Conservation (phyloP, 805 yeast species). For the Lachancea quebecensis region DNA sequence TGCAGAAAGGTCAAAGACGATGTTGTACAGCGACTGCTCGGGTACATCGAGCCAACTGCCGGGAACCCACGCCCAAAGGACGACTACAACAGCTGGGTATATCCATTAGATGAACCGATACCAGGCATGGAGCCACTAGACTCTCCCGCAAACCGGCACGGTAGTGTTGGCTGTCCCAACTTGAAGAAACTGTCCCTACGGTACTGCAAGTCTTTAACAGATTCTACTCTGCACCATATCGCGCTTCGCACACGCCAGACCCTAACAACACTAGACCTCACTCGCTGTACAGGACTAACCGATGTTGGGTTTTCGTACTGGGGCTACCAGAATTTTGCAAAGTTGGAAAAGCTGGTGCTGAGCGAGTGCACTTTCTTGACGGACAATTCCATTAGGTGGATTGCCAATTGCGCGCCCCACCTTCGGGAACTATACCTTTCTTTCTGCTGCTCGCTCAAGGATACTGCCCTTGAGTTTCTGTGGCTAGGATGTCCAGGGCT, state of each 20-base stretch:
- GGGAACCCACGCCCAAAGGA: not conserved
- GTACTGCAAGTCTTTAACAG: conserved; percentile 74
- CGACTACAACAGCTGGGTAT: conserved; percentile 1
- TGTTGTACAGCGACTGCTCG: conserved; percentile 62
- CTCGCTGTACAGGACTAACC: conserved; percentile 73
- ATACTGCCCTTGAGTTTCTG: conserved; percentile 58
- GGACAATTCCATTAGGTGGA: conserved; percentile 53
- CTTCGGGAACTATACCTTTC: conserved; percentile 54
- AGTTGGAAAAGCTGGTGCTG: conserved; percentile 45
- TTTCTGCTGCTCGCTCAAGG: conserved; percentile 71
- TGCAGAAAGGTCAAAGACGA: conserved; percentile 69
- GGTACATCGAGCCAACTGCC: conserved; percentile 24
- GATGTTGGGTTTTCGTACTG: conserved; percentile 67
- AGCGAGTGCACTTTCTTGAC: conserved; percentile 71
- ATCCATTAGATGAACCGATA: conserved; percentile 19
- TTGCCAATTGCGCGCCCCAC: conserved; percentile 55
- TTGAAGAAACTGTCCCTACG: conserved; percentile 50
- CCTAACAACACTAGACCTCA: conserved; percentile 51
- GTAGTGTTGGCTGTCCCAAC: conserved; percentile 49
- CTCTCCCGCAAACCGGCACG: not conserved
- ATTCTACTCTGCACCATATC: conserved; percentile 55
- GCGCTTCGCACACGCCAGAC: conserved; percentile 52
- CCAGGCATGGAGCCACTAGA: conserved; percentile 30
- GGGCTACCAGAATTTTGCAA: conserved; percentile 51
- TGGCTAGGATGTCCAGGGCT: conserved; percentile 59